Percentiles rank a stretch among this genome's conserved stretches.
Conservation (phyloP, 2,329 filamentous ascomycete genomes). For the Zymoseptoria brevis region DNA sequence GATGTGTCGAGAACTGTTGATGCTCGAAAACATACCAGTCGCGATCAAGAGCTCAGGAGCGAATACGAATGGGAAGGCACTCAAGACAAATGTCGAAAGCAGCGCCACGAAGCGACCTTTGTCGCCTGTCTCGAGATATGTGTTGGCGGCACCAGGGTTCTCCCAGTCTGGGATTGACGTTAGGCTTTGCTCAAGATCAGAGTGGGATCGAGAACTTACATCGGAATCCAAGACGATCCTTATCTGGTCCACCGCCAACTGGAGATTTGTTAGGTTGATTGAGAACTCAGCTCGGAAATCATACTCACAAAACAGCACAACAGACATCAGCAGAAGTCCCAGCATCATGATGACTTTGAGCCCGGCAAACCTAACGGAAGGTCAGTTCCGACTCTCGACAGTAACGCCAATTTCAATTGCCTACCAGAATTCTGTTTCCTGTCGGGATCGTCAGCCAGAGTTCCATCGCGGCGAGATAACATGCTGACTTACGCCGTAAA, state of each 20-base stretch:
- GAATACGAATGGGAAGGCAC: constrained; percentile 49
- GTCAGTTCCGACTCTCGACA: background rate
- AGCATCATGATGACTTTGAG: constrained; percentile 45
- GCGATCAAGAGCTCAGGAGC: constrained; percentile 50
- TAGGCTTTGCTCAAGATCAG: background rate
- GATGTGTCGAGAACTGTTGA: background rate
- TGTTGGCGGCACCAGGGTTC: constrained; percentile 41
- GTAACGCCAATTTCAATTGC: background rate
- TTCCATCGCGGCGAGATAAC: background rate
- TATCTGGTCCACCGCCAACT: constrained; percentile 45
- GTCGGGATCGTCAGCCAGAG: background rate
- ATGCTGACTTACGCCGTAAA: constrained; percentile 33
- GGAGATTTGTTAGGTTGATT: background rate
- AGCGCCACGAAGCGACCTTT: constrained; percentile 46
- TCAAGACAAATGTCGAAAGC: constrained; percentile 44
- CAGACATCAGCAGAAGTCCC: constrained; percentile 44
- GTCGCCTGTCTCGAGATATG: constrained; percentile 40
- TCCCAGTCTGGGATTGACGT: constrained; percentile 33
- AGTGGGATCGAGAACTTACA: constrained; percentile 17
- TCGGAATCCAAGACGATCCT: constrained; percentile 44
- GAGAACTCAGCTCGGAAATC: background rate
- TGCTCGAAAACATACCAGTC: constrained; percentile 25
- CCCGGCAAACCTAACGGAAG: constrained; percentile 30
- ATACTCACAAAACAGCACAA: constrained; percentile 44
- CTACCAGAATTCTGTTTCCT: constrained; percentile 46